phyloP scores from a whole-genome alignment of 441 rosid species.

The Gossypium davidsonii region DNA sequence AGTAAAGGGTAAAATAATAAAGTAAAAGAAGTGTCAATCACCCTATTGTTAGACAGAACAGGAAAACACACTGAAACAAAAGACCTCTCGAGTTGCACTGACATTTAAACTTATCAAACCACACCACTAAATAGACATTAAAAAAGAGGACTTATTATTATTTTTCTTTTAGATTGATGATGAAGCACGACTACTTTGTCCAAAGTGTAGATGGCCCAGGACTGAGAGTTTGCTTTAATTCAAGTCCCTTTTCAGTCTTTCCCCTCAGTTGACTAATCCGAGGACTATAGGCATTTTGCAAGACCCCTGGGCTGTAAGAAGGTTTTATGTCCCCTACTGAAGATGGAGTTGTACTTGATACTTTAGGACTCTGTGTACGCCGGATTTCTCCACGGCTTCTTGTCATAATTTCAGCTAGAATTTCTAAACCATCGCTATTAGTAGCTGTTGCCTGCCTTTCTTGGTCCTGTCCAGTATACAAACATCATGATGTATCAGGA shows the following conservation, averaged over 20 bases:
- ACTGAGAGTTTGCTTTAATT: conserved; percentile 36
- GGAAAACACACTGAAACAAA: conserved; percentile 13
- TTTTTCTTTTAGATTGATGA: conserved; percentile 22
- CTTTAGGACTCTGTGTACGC: conserved; percentile 43
- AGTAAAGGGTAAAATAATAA: background rate
- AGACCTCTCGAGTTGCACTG: conserved; percentile 47
- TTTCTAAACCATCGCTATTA: conserved; percentile 39
- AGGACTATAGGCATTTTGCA: conserved; percentile 41
- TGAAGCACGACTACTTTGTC: conserved; percentile 28
- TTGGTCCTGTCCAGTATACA: conserved; percentile 35
- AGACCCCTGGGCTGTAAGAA: conserved; percentile 31
- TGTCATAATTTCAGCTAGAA: conserved; percentile 62
- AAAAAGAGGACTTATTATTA: background rate
- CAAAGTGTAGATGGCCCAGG: conserved; percentile 45
- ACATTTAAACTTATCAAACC: conserved; percentile 19
- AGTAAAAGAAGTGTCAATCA: conserved; percentile 15
- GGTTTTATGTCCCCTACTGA: conserved; percentile 36
- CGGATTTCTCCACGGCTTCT: conserved; percentile 78
- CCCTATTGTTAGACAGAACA: conserved; percentile 15
- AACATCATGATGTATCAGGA: conserved; percentile 2
- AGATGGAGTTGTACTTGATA: conserved; percentile 43
- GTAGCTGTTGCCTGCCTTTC: conserved; percentile 30
- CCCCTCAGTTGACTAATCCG: conserved; percentile 26
- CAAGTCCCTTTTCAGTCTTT: conserved; percentile 27
- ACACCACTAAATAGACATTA: conserved; percentile 7